Conservation (phyloP, 108 stramenopile genomes). For the Schizochytrium sp. region DNA sequence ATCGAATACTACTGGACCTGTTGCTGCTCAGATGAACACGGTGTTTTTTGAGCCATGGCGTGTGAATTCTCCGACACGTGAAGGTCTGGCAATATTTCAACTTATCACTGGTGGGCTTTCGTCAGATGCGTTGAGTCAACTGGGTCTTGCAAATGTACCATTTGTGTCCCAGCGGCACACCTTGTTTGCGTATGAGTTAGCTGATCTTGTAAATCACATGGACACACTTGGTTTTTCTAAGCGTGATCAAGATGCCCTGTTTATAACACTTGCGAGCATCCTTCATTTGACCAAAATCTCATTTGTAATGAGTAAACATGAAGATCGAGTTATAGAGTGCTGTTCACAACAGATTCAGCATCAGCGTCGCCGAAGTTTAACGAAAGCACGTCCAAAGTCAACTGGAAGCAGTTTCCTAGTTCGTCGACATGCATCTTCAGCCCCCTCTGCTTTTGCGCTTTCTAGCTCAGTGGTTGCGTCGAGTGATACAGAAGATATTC, state of each 20-base stretch:
- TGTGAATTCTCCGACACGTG: background rate
- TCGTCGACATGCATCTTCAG: no score
- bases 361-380: background rate
- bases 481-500: no score
- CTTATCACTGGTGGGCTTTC: background rate
- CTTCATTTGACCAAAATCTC: background rate
- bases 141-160: background rate
- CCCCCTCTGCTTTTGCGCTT: no score
- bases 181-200: background rate
- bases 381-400: background rate
- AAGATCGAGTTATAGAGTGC: background rate
- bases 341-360: background rate
- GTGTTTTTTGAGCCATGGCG: constrained; percentile 36
- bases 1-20: background rate
- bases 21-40: background rate
- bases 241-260: background rate
- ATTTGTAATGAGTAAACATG: background rate
- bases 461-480: no score
- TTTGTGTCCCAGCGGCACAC: background rate
- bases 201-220: background rate
- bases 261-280: background rate
- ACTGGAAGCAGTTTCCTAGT: no score
- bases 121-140: background rate
- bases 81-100: background rate
- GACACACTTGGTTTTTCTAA: background rate